phyloP scores from a whole-genome alignment of 2,329 filamentous ascomycete genomes.

The Sporothrix euskadiensis region DNA sequence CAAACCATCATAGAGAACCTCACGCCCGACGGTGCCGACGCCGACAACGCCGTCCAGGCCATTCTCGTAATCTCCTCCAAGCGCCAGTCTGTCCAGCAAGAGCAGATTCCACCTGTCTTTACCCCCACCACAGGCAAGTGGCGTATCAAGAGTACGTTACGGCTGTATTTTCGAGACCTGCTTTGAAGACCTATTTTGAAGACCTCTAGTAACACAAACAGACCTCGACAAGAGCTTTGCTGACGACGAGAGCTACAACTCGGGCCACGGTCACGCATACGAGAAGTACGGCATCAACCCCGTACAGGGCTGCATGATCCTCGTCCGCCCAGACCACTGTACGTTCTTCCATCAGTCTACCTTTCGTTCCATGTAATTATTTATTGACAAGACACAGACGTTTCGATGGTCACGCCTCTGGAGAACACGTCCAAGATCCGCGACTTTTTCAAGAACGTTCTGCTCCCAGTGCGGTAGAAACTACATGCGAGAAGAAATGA shows the following conservation, averaged over 20 bases:
- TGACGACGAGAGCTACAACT: constrained; percentile 56
- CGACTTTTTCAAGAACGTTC: not conserved
- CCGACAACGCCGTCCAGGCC: constrained; percentile 58
- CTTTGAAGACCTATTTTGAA: not conserved
- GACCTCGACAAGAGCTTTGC: constrained; percentile 54
- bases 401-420: not conserved
- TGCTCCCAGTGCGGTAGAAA: not conserved
- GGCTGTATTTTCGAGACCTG: not conserved
- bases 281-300: constrained; percentile 54
- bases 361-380: not conserved
- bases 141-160: constrained; percentile 42
- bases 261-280: constrained; percentile 59
- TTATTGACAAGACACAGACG: not conserved
- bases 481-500: too few species aligned
- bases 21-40: constrained; percentile 46
- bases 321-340: constrained; percentile 10
- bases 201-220: not conserved
- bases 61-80: constrained; percentile 55
- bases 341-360: not conserved
- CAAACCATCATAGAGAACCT: constrained; percentile 27
- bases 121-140: constrained; percentile 57
- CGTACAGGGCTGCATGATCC: constrained; percentile 38
- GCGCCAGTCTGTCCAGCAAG: constrained; percentile 51
- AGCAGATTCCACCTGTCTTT: constrained; percentile 57
- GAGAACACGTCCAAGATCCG: not conserved